These are phyloP conservation scores for Aspergillus neotritici DNA, from an alignment of 2,329 filamentous ascomycete species.

Conservation along the genomic window DNA sequence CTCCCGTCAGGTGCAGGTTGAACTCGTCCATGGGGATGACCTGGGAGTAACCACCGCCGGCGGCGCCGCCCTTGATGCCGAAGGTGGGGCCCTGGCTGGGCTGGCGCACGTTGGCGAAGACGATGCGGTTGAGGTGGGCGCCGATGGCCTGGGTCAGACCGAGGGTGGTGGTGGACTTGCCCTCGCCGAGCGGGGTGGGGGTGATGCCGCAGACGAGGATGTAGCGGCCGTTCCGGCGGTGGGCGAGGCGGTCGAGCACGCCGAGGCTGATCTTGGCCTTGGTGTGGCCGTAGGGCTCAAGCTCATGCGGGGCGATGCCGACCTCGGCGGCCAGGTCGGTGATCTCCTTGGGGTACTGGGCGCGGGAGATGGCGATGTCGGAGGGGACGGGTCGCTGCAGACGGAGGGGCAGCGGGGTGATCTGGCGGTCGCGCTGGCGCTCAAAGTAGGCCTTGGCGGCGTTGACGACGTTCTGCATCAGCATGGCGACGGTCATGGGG, in stretches of 20 bases:
- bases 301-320: constrained; percentile 79
- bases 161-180: constrained; percentile 97
- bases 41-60: constrained; percentile 95
- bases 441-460: constrained; percentile 78
- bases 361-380: constrained; percentile 85
- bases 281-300: constrained; percentile 90
- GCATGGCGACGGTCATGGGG: constrained; percentile 98
- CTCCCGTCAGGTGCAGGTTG: constrained; percentile 93
- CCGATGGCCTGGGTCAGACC: constrained; percentile 89
- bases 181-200: constrained; percentile 91
- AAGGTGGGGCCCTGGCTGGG: constrained; percentile 97
- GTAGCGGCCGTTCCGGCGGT: constrained; percentile 84
- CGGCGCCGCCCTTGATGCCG: constrained; percentile 96
- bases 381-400: constrained; percentile 79
- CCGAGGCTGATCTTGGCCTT: constrained; percentile 91
- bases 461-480: constrained; percentile 90
- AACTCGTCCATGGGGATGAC: constrained; percentile 99
- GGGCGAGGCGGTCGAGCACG: constrained; percentile 74
- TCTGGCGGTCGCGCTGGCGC: constrained; percentile 70
- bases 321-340: constrained; percentile 77
- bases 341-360: constrained; percentile 88
- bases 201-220: constrained; percentile 94
- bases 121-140: constrained; percentile 77
- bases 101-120: constrained; percentile 94
- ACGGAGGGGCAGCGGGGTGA: constrained; percentile 77